phyloP scores from a whole-genome alignment of 1,284 basidiomycete species.

The Spongispora temasekensis region DNA sequence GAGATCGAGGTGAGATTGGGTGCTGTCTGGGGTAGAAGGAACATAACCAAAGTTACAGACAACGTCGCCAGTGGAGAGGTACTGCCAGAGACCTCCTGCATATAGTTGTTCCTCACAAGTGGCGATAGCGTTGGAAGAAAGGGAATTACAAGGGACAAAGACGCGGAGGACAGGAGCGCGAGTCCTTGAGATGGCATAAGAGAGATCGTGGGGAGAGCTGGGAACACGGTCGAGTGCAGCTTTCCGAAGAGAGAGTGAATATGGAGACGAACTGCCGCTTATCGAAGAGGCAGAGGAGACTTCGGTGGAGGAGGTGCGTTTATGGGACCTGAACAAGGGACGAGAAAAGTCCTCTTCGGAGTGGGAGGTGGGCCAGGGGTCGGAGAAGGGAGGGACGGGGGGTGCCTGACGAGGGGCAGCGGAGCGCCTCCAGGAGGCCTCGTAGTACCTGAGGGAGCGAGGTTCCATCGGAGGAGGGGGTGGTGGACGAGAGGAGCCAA shows the following conservation, averaged over 20 bases:
- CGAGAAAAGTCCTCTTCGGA: constrained; percentile 45
- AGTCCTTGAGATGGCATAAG: constrained; percentile 55
- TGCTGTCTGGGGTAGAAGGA: constrained; percentile 37
- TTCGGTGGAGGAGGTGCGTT: constrained; percentile 43
- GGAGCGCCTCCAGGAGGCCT: constrained; percentile 52
- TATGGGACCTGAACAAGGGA: constrained; percentile 31
- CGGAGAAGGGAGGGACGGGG: constrained; percentile 16
- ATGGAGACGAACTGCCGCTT: constrained; percentile 37
- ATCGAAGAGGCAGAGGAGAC: constrained; percentile 48
- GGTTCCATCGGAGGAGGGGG: constrained; percentile 55
- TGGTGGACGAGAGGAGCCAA: constrained; percentile 8
- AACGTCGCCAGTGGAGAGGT: constrained; percentile 71
- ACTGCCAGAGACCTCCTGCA: constrained; percentile 63
- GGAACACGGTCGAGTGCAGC: constrained; percentile 13
- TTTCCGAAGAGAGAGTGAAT: constrained; percentile 26
- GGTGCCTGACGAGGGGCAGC: constrained; percentile 6
- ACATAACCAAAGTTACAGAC: constrained; percentile 79
- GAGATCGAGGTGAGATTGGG: constrained; percentile 26
- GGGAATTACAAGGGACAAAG: constrained; percentile 65
- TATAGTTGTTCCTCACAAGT: constrained; percentile 67
- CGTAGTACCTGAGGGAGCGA: constrained; percentile 51
- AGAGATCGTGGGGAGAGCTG: constrained; percentile 60
- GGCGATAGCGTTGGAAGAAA: constrained; percentile 51
- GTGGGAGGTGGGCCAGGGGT: constrained; percentile 20
- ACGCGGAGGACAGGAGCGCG: constrained; percentile 74